Percentiles rank a stretch among this genome's conserved stretches.
phyloP scores from a whole-genome alignment of 805 yeast species.

The Metschnikowia peoriensis region DNA sequence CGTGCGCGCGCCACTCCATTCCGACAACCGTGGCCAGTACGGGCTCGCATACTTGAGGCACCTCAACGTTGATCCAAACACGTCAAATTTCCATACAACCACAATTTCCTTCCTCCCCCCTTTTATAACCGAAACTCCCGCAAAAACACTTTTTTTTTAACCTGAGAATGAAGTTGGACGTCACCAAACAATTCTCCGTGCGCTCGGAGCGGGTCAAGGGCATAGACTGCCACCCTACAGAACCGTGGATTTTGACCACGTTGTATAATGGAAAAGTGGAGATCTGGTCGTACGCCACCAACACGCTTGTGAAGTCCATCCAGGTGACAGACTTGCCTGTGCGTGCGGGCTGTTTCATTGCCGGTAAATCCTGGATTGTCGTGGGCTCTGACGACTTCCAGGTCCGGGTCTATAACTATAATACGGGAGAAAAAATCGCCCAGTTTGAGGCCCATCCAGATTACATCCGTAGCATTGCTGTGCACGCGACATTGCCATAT shows the following conservation, averaged over 20 bases:
- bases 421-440: constrained; percentile 89
- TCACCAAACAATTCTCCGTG: constrained; percentile 76
- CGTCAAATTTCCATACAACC: background rate
- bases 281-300: constrained; percentile 92
- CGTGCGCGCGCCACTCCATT: constrained; percentile 13
- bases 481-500: constrained; percentile 91
- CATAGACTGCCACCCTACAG: constrained; percentile 95
- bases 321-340: constrained; percentile 97
- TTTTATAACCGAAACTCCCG: background rate
- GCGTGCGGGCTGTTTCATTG: constrained; percentile 91
- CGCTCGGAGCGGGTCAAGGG: constrained; percentile 97
- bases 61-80: background rate
- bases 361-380: constrained; percentile 95
- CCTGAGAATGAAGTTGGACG: constrained; percentile 39
- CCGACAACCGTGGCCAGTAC: constrained; percentile 17
- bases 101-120: background rate
- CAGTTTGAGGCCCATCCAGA: constrained; percentile 99
- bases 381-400: constrained; percentile 96
- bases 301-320: constrained; percentile 76
- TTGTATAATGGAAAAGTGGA: constrained; percentile 86
- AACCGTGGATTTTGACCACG: constrained; percentile 95
- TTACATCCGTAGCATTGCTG: constrained; percentile 88
- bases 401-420: constrained; percentile 88
- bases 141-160: background rate
- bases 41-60: background rate